Percentiles rank a stretch among this genome's conserved stretches.
Evolutionary conservation across 2,329 filamentous ascomycete genomes (phyloP).

Genomic region (Fusarium nematophilum): DNA sequence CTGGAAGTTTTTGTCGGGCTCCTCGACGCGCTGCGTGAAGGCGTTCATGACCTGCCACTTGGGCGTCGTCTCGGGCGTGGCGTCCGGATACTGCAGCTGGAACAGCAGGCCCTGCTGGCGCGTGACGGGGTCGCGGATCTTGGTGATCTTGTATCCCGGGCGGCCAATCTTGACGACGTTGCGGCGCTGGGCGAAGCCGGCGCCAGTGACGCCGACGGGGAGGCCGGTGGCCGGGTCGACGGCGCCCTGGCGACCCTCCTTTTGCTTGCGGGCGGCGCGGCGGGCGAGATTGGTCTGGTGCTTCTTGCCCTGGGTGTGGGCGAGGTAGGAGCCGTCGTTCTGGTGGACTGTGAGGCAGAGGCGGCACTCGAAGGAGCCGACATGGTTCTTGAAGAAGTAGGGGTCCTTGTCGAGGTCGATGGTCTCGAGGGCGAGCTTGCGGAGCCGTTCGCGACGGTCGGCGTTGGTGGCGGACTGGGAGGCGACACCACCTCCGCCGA

Average conservation of each 20-base stretch:
- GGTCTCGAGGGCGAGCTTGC: conserved; percentile 97
- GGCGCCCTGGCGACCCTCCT: conserved; percentile 78
- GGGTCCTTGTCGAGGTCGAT: conserved; percentile 99
- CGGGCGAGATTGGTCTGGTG: conserved; percentile 98
- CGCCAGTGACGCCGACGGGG: conserved; percentile 76
- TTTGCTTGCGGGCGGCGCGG: conserved; percentile 93
- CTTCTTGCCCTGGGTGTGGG: conserved; percentile 97
- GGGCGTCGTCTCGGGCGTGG: conserved; percentile 78
- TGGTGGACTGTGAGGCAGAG: conserved; percentile 98
- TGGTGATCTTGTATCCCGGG: conserved; percentile 98
- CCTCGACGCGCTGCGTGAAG: conserved; percentile 94
- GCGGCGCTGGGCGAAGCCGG: conserved; percentile 76
- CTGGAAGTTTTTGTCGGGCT: conserved; percentile 93
- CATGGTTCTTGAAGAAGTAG: conserved; percentile 99
- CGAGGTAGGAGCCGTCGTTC: conserved; percentile 98
- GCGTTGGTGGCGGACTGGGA: conserved; percentile 94
- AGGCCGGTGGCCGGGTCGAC: conserved; percentile 75
- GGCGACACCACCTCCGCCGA: conserved; percentile 96
- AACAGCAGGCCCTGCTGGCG: conserved; percentile 93
- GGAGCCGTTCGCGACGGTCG: conserved; percentile 94
- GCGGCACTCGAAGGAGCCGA: conserved; percentile 97
- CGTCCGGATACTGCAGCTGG: conserved; percentile 95
- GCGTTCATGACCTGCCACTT: conserved; percentile 97
- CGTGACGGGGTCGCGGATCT: conserved; percentile 89
- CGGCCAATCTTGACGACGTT: conserved; percentile 95